Evolutionary conservation across 108 stramenopile genomes (phyloP), one percentile per base, ranked within the genome.

Genomic region (Pseudonitzschia multiseries): DNA sequence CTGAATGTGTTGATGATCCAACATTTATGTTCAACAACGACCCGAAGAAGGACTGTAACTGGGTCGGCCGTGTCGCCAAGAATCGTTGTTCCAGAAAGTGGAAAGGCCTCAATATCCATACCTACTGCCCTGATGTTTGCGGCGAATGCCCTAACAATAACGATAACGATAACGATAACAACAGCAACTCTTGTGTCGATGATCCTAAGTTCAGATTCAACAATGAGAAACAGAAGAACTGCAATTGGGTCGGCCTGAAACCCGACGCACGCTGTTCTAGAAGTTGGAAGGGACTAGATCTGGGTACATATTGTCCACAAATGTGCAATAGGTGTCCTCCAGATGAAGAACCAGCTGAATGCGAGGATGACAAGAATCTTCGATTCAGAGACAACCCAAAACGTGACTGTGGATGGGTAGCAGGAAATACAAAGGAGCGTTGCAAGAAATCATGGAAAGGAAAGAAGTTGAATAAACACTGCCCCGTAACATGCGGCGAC

Each of bases 391-490:
- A 56, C n/a, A 56, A 26, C 22, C 21, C 21, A 56, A 21, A 56
- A 10, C 21, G 26, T 12, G 20, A 56, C 20, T 56, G 54, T 22
- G 26, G 20, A 20, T 56, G 54, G 54, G 54, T 56, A 26, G 54
- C 24, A 26, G 20, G 1, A 10, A 26, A 22, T 2, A 56, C 54
- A 4, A 56, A 56, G 26, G 9, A 20, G 21, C 54, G 54, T 26
- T 56, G 54, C 54, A 56, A 56, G 22, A 4, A 56, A 56, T 4
- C 21, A 56, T 56, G 54, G 54, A 56, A 56, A 24, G 54, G 54
- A 10, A 56, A 56, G 26, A 56, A 22, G 10, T 26, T 56, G 54
- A 26, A 22, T 1, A 26, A 56, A 56, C 54, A 56, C 24, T 56
- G 54, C 54, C 54, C 54, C 10, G 9, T 56, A 2, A 26, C 54